Conservation (phyloP, 2,329 filamentous ascomycete genomes). For the Hymenoscyphus albidus region DNA sequence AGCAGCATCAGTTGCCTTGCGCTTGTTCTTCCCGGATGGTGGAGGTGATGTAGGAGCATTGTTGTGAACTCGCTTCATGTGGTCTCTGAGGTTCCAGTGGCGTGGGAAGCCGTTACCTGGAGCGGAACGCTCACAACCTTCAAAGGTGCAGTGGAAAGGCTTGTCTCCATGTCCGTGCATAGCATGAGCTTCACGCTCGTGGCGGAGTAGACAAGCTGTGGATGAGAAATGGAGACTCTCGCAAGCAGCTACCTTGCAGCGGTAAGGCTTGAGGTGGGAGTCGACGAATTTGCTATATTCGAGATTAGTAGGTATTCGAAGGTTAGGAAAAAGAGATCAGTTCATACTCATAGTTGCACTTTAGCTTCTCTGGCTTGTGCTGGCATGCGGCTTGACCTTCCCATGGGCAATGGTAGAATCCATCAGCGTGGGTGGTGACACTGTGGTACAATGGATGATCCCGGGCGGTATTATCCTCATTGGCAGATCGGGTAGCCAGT, state of each 20-base stretch:
- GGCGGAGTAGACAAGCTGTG: slow-evolving; percentile 87
- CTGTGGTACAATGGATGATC: slow-evolving; percentile 71
- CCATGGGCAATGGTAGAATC: slow-evolving; percentile 91
- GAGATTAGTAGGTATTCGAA: slow-evolving; percentile 26
- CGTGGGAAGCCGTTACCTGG: slow-evolving; percentile 87
- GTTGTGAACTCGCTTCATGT: slow-evolving; percentile 93
- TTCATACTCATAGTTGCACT: slow-evolving; percentile 97
- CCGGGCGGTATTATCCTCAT: slow-evolving; percentile 43
- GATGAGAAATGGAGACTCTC: slow-evolving; percentile 88
- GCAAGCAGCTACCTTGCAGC: slow-evolving; percentile 82
- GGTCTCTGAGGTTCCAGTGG: slow-evolving; percentile 92
- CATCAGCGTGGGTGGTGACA: slow-evolving; percentile 61
- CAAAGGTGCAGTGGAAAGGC: slow-evolving; percentile 83
- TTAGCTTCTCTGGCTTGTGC: slow-evolving; percentile 92
- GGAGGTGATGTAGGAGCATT: slow-evolving; percentile 31
- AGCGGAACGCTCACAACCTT: slow-evolving; percentile 79
- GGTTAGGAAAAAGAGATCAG: slow-evolving; percentile 4
- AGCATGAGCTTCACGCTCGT: slow-evolving; percentile 92
- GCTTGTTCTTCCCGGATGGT: slow-evolving; percentile 32
- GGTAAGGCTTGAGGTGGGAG: slow-evolving; percentile 93
- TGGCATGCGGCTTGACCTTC: slow-evolving; percentile 69
- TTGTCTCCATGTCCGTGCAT: slow-evolving; percentile 94
- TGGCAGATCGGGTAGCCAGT: slow-evolving; percentile 30
- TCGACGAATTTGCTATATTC: slow-evolving; percentile 86
- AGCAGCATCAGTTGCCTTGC: slow-evolving; percentile 29